Base-by-base conservation (phyloP, 257 asterid genomes). In the Solanum bukasovii region DNA sequence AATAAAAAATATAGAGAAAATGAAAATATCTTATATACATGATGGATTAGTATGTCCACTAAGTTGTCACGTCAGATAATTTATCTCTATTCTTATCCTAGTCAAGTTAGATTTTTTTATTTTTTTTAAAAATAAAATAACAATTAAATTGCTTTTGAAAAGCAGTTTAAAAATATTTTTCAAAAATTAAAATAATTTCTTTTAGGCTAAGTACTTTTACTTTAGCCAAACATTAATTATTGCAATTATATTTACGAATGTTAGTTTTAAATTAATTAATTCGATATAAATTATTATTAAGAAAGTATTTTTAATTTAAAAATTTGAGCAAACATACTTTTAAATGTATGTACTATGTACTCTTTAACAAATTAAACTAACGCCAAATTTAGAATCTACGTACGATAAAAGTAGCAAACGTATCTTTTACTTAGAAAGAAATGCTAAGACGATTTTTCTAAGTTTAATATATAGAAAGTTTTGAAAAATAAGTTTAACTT, bases 61-160 rank as follows among this genome's bases (percentile, higher is more conserved):
- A 46, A 27, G 85, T 81, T 81, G 68, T 81, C 68, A 46, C 40
- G 68, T 81, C 68, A 81, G 27, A 44, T 46, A 81, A 46, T 81
- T 14, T 20, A 81, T 49, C 7, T 81, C 21, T 27, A 49, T 18
- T 82, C 44, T 82, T 82, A 82, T 82, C 86, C 38, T 67, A 67
- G 31, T 3, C 0, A 0, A 20, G 67, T 21, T 21, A 8, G 67
- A 0, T 18, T 56, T 0, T 52, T 18, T 56, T 5, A 1, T 13
- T 52, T 49, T 16, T 18, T 7, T 7, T 5, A 49, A 0, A 18
- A 56, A 56, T 0, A 20, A 7, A 34, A 59, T 59, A 21, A 61
- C 29, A 61, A 61, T 61, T n/a, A 23, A 1, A 61, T 61, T 61
- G 14, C 29, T 61, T 61, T 23, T 21, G 70, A 23, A 8, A 0